Evolutionary conservation across 2,329 filamentous ascomycete species (phyloP).

Genomic region (Penicillium sp.): DNA sequence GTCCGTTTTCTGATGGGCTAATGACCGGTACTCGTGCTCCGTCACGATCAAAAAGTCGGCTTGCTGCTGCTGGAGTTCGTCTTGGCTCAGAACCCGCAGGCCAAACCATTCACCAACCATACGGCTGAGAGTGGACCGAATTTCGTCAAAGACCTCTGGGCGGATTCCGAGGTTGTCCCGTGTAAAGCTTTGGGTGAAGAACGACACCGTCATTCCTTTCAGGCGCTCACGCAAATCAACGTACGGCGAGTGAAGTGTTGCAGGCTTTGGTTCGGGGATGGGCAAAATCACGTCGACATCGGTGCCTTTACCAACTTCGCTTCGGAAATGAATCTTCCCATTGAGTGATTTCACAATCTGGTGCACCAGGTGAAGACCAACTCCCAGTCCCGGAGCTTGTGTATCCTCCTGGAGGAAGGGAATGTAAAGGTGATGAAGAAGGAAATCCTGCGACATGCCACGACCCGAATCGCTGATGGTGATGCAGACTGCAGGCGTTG

Average conservation of each 20-base stretch:
- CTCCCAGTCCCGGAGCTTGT: slow-evolving; percentile 57
- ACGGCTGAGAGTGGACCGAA: slow-evolving; percentile 12
- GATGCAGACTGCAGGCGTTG: slow-evolving; percentile 14
- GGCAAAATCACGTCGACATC: slow-evolving; percentile 22
- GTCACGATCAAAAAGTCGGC: slow-evolving; percentile 24
- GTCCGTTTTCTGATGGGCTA: slow-evolving; percentile 1
- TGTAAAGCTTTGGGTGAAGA: slow-evolving; percentile 19
- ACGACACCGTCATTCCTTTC: slow-evolving; percentile 16
- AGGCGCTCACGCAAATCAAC: slow-evolving; percentile 8
- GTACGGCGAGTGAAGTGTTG: background rate
- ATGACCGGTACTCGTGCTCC: slow-evolving; percentile 21
- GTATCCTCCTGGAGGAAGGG: slow-evolving; percentile 62
- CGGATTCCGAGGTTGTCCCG: slow-evolving; percentile 15
- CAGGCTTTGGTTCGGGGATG: slow-evolving; percentile 5
- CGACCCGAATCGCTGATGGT: slow-evolving; percentile 30
- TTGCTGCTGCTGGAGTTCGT: slow-evolving; percentile 8
- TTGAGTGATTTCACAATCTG: slow-evolving; percentile 31
- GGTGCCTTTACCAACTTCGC: slow-evolving; percentile 27
- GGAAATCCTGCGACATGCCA: slow-evolving; percentile 31
- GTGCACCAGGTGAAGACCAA: slow-evolving; percentile 61
- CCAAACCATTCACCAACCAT: slow-evolving; percentile 25
- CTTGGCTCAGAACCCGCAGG: slow-evolving; percentile 13
- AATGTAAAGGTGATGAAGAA: slow-evolving; percentile 46
- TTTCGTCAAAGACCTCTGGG: slow-evolving; percentile 12
- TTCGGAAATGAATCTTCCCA: slow-evolving; percentile 27